Evolutionary conservation across 345 rosid species (phyloP).

Genomic region (Moricandia moricandioides): DNA sequence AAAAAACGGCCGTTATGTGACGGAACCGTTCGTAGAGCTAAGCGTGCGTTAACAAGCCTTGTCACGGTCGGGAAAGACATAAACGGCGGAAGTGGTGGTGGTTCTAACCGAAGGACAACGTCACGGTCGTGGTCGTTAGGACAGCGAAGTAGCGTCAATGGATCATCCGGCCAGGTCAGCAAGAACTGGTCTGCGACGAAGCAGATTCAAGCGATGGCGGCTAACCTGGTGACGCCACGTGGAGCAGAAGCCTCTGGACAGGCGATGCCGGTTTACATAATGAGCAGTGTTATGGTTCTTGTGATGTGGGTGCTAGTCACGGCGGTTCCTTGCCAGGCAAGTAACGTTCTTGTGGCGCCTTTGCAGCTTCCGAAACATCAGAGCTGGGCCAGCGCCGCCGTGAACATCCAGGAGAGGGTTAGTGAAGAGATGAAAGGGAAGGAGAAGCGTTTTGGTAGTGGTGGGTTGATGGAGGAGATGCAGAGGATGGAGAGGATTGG

Average conservation of each 20-base stretch:
- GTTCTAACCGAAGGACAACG: slow-evolving; percentile 40
- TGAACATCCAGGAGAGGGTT: slow-evolving; percentile 66
- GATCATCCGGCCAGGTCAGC: slow-evolving; percentile 51
- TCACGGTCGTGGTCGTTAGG: slow-evolving; percentile 88
- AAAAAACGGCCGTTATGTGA: too few relatives aligned
- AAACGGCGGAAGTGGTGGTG: slow-evolving; percentile 33
- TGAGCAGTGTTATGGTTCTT: slow-evolving; percentile 58
- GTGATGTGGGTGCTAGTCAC: slow-evolving; percentile 81
- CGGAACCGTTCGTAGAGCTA: too few relatives aligned
- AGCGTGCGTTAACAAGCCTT: too few relatives aligned
- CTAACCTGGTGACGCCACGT: slow-evolving; percentile 60
- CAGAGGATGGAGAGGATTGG: slow-evolving; percentile 74
- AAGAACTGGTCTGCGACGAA: slow-evolving; percentile 91
- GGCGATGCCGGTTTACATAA: slow-evolving; percentile 59
- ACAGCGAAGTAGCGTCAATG: slow-evolving; percentile 38
- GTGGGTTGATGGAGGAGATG: slow-evolving; percentile 67
- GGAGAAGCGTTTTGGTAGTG: slow-evolving; percentile 68
- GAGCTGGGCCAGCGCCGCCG: slow-evolving; percentile 65
- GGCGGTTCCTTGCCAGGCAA: slow-evolving; percentile 81
- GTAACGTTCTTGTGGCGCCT: slow-evolving; percentile 54
- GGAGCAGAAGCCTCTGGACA: slow-evolving; percentile 66
- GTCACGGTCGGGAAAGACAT: slow-evolving; percentile 48
- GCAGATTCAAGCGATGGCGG: slow-evolving; percentile 80
- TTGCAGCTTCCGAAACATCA: slow-evolving; percentile 69
- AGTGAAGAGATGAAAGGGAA: slow-evolving; percentile 89